Evolutionary conservation across 139 green algal species (phyloP), one percentile per base, ranked within the genome.

Genomic region (Chlorella sp.): DNA sequence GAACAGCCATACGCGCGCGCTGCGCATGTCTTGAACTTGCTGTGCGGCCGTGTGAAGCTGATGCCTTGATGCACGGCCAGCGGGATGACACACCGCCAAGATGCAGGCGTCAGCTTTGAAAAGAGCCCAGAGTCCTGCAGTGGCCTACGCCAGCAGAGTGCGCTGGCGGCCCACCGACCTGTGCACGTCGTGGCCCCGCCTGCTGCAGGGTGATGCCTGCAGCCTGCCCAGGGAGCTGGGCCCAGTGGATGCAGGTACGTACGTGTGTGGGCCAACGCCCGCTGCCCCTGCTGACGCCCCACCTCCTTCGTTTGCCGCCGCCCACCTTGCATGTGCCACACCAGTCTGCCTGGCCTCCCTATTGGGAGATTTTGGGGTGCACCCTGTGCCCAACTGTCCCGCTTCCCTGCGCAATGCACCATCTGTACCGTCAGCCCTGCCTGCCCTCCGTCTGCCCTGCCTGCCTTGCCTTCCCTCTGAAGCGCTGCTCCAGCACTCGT

Each of bases 171-270:
- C 22, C 37, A 1, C 14, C 1, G 39, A 28, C 36, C 36, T 61
- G 77, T 32, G 78, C 78, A 19, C 39, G 40, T 68, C 11, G 14
- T 40, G 19, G 14, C 42, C 19, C 77, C 15, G 34, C 61, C 28
- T 64, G 36, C 57, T 86, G 40, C 91, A 96, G 92, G 94, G 93
- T 32, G 94, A 96, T 61, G 93, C 94, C 1, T 96, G 94, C 86
- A 89, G 84, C 21, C 89, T 97, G 64, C 92, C 93, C 0, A 5
- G 78, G 0, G 66, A 91, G 40, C 77, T 91, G 40, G 92, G 93
- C 19, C 84, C 71, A 0, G 96, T 96, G 85, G 95, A 98, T 66
- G 93, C 84, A 66, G 84, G 84, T 88, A 32, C 37, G 82, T 3
- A 28, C 60, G 60, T 14, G 60, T 18, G 18, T 26, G 60, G 18